These are phyloP conservation scores for Auriculariales sp. DNA, from an alignment of 768 basidiomycete species.

Conservation along the genomic window DNA sequence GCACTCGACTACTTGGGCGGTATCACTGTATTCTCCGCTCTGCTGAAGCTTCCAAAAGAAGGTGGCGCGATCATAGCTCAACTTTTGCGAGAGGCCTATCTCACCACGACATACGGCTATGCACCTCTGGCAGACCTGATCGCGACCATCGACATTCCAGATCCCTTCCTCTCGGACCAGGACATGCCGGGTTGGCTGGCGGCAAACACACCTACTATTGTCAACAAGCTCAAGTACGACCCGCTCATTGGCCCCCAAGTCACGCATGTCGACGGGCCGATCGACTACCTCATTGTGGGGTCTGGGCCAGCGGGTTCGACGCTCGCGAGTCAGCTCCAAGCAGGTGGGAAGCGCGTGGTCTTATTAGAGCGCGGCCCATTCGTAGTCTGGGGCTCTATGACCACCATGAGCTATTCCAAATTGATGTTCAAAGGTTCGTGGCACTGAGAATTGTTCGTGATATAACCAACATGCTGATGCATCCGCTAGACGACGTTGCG, in stretches of 20 bases:
- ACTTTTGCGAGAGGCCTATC: background rate
- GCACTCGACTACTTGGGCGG: background rate
- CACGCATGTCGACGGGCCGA: background rate
- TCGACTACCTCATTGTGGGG: background rate
- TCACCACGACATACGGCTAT: background rate
- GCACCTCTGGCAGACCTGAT: background rate
- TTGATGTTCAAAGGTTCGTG: background rate
- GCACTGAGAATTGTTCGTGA: background rate
- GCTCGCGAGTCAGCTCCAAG: background rate
- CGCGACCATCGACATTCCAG: background rate
- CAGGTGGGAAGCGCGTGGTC: background rate
- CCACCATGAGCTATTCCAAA: background rate
- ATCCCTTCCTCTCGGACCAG: background rate
- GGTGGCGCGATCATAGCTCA: background rate
- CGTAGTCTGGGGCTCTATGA: background rate
- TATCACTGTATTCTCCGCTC: background rate
- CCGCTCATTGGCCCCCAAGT: background rate
- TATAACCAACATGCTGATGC: background rate
- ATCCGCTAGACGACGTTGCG: background rate
- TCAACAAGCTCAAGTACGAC: background rate
- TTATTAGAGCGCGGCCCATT: background rate
- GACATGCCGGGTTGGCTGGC: background rate
- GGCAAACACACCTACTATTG: background rate
- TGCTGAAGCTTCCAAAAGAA: background rate
- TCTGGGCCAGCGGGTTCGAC: background rate